These are phyloP conservation scores for Sphagnum tenellum DNA, from an alignment of 225 moss, liverwort and hornwort genomes.

Conservation along the genomic window DNA sequence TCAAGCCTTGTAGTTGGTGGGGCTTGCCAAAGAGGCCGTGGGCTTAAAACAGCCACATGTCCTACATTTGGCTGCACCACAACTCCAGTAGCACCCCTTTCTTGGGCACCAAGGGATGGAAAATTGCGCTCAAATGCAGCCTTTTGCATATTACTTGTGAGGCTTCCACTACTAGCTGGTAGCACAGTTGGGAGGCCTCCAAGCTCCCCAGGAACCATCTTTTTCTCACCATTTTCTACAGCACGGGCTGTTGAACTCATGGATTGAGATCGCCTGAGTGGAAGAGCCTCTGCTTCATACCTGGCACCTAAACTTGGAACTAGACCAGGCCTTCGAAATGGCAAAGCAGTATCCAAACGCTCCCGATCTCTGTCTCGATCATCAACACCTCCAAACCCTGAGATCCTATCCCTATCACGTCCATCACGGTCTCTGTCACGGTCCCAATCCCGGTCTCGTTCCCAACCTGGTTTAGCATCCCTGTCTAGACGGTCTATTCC, in stretches of 20 bases:
- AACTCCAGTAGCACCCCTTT: conserved; percentile 54
- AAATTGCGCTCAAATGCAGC: conserved; percentile 95
- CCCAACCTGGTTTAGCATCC: conserved; percentile 45
- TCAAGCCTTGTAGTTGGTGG: conserved; percentile 74
- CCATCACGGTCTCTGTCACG: conserved; percentile 56
- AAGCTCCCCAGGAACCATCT: conserved; percentile 35
- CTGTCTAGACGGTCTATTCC: conserved; percentile 73
- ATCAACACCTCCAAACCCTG: conserved; percentile 77
- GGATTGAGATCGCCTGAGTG: conserved; percentile 80
- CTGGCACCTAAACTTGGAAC: conserved; percentile 39
- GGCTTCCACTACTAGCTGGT: conserved; percentile 70
- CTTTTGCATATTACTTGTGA: conserved; percentile 97
- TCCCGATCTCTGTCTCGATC: conserved; percentile 83
- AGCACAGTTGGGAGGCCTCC: conserved; percentile 75
- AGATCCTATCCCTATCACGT: conserved; percentile 75
- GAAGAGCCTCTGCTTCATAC: conserved; percentile 56
- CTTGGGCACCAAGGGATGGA: conserved; percentile 95
- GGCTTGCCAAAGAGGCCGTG: conserved; percentile 95
- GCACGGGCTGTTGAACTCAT: conserved; percentile 74
- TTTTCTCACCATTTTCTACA: conserved; percentile 93
- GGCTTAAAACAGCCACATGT: conserved; percentile 63
- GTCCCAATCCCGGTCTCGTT: conserved; percentile 99
- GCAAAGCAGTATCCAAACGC: conserved; percentile 37
- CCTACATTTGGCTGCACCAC: conserved; percentile 70
- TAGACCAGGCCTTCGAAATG: conserved; percentile 67